Conservation (phyloP, 805 yeast species). For the Pichia scutulata region DNA sequence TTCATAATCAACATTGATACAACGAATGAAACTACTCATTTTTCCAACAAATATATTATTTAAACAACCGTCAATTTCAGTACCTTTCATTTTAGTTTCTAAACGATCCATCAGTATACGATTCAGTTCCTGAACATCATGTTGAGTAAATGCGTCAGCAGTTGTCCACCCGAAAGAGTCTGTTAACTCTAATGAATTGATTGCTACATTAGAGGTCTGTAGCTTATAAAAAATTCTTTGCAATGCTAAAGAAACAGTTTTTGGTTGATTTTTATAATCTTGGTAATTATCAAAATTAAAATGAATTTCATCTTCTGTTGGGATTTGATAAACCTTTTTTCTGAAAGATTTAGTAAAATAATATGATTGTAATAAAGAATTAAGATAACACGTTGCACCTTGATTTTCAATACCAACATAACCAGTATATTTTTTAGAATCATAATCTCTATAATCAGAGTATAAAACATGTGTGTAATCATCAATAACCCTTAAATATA, state of each 20-base stretch:
- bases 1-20: slow-evolving; percentile 89
- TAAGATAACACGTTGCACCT: slow-evolving; percentile 97
- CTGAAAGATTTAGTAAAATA: slow-evolving; percentile 79
- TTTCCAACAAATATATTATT: slow-evolving; percentile 89
- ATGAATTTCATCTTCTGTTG: slow-evolving; percentile 51
- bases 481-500: slow-evolving; percentile 64
- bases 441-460: slow-evolving; percentile 79
- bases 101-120: slow-evolving; percentile 92
- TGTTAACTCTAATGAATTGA: slow-evolving; percentile 82
- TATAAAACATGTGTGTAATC: slow-evolving; percentile 93
- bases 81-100: slow-evolving; percentile 86
- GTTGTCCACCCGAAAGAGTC: slow-evolving; percentile 96
- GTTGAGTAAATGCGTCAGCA: slow-evolving; percentile 93
- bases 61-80: slow-evolving; percentile 66
- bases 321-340: slow-evolving; percentile 81
- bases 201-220: slow-evolving; percentile 63
- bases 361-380: slow-evolving; percentile 85
- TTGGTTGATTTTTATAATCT: slow-evolving; percentile 28
- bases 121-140: slow-evolving; percentile 94
- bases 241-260: slow-evolving; percentile 70
- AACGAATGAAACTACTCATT: slow-evolving; percentile 91
- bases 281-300: slow-evolving; percentile 27
- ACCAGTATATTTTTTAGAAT: slow-evolving; percentile 83
- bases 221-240: slow-evolving; percentile 83
- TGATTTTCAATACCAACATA: slow-evolving; percentile 90